Evolutionary conservation across 495 filamentous ascomycete species (phyloP).

Genomic region (Amniculicola lignicola): DNA sequence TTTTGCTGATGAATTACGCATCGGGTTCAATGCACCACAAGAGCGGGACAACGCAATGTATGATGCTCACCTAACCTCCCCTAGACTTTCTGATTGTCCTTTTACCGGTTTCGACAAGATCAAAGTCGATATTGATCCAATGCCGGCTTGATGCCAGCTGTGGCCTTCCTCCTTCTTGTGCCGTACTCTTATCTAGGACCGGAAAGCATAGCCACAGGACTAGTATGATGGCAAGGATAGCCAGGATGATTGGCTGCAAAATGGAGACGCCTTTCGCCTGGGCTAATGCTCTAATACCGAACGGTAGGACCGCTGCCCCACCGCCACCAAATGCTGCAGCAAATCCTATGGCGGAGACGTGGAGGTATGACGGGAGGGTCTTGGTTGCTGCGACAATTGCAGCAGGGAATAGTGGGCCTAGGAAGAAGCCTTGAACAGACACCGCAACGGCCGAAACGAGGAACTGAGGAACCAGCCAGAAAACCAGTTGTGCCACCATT

Average conservation of each 20-base stretch:
- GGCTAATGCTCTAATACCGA: conserved; percentile 77
- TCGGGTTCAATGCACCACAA: no score
- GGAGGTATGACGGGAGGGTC: conserved; percentile 68
- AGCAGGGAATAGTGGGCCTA: conserved; percentile 62
- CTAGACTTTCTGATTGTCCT: background rate
- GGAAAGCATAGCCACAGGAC: conserved; percentile 41
- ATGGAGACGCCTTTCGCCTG: conserved; percentile 73
- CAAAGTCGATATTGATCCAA: background rate
- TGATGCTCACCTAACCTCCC: background rate
- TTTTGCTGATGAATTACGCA: no score
- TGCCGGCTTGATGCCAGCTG: background rate
- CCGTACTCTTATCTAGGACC: background rate
- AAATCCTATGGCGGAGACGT: conserved; percentile 79
- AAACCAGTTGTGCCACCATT: conserved; percentile 39
- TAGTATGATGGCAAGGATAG: conserved; percentile 51
- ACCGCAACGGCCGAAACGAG: conserved; percentile 66
- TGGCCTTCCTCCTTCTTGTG: background rate
- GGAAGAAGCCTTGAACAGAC: conserved; percentile 66
- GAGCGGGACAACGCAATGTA: no score
- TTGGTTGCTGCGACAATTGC: conserved; percentile 74
- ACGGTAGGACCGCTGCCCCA: conserved; percentile 76
- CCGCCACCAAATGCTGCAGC: conserved; percentile 74
- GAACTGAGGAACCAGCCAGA: conserved; percentile 66
- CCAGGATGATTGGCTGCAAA: conserved; percentile 70
- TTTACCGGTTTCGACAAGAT: background rate